Evolutionary conservation across 2,329 filamentous ascomycete species (phyloP), one percentile per base, ranked within the genome.

Genomic region (Leptographium procerum): DNA sequence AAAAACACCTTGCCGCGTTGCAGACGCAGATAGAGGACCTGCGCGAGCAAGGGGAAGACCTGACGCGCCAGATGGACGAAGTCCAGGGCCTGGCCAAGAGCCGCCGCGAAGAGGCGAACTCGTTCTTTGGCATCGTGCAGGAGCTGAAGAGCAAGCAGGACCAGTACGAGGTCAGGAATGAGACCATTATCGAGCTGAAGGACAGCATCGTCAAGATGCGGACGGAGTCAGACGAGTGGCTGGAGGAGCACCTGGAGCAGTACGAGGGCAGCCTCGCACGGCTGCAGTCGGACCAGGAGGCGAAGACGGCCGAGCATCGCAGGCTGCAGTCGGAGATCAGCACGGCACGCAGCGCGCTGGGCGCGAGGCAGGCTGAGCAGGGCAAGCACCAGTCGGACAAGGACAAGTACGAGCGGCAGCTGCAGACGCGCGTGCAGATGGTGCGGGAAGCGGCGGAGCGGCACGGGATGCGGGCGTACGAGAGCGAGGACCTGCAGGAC

Each of bases 351-450:
- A 73, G 68, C 43, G 69, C 76, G 5, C 69, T 82, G 48, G 78
- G 79, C 0, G 64, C 68, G 26, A 84, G 84, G 65, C 74, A 82
- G 43, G 74, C 81, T 1, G 86, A 91, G 64, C 79, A 84, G 65
- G 92, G 92, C 50, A 89, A 86, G 64, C 85, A 87, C 64, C 83
- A 94, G 70, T 92, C 91, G 2, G 87, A 96, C 68, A 91, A 92
- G 72, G 86, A 89, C 61, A 89, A 87, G 65, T 89, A 94, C 68
- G 89, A 96, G 68, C 83, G 87, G 4, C 88, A 96, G 63, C 69
- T 96, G 4, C 77, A 83, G 64, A 76, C 81, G 51, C 87, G 92
- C 45, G 79, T 86, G 66, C 78, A 81, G 11, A 80, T 95, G 69
- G 84, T 96, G 58, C 89, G 85, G 63, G 85, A 91, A 59, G 84